These are phyloP conservation scores for Boletellus emodensis DNA, from an alignment of 768 basidiomycete genomes.

Conservation along the genomic window DNA sequence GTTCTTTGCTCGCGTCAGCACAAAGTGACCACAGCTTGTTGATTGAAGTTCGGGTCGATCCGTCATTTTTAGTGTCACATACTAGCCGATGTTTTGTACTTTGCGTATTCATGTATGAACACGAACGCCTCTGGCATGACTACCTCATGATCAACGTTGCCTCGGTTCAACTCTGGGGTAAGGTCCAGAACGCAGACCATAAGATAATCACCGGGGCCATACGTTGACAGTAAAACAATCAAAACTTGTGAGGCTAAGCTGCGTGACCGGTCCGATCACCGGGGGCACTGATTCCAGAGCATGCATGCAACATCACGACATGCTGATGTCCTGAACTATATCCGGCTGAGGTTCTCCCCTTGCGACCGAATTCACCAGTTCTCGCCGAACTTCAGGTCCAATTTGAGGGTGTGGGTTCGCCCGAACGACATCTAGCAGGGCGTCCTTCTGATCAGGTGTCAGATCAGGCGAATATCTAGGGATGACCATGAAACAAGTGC, in stretches of 20 bases:
- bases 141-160: too few species aligned
- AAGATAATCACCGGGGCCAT: too few species aligned
- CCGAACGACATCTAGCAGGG: slow-evolving; percentile 88
- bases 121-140: too few species aligned
- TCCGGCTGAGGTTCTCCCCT: slow-evolving; percentile 75
- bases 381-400: slow-evolving; percentile 83
- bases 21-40: not conserved
- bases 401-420: slow-evolving; percentile 86
- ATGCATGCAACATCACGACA: slow-evolving; percentile 34
- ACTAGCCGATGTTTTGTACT: too few species aligned
- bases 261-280: too few species aligned
- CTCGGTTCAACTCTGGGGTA: too few species aligned
- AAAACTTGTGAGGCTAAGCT: too few species aligned
- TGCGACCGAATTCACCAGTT: slow-evolving; percentile 81
- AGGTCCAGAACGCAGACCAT: too few species aligned
- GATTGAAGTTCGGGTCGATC: not conserved
- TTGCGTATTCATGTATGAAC: too few species aligned
- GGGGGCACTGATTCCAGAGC: too few species aligned
- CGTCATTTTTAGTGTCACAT: too few species aligned
- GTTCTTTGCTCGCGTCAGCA: not conserved
- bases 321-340: slow-evolving; percentile 61
- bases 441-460: slow-evolving; percentile 96
- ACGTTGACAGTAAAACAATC: too few species aligned
- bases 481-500: slow-evolving; percentile 1
- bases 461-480: slow-evolving; percentile 87